These are phyloP conservation scores for Cyclanthera cordifolia DNA, from an alignment of 306 rosid species.

Conservation along the genomic window DNA sequence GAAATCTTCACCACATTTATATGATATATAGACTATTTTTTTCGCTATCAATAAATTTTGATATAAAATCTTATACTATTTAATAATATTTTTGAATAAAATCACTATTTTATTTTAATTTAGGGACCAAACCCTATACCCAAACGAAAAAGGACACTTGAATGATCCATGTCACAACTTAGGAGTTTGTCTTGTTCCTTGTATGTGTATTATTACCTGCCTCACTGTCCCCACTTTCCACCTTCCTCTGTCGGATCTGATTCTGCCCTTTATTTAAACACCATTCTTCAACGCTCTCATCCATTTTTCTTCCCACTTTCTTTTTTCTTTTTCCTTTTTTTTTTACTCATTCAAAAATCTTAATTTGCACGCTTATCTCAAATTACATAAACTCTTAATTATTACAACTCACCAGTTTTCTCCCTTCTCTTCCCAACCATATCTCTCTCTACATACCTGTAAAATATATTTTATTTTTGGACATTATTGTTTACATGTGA, in stretches of 20 bases:
- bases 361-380: too few species aligned
- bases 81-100: neutral
- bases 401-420: too few species aligned
- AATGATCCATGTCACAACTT: neutral
- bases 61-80: too few species aligned
- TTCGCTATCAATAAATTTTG: too few species aligned
- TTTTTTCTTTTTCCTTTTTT: neutral
- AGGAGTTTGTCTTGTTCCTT: slow-evolving; percentile 3
- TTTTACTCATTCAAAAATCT: too few species aligned
- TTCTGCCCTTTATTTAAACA: neutral
- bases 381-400: neutral
- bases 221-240: neutral
- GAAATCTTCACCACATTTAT: too few species aligned
- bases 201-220: neutral
- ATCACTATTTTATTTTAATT: too few species aligned
- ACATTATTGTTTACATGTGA: neutral
- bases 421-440: too few species aligned
- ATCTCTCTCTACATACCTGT: too few species aligned
- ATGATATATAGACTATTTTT: too few species aligned
- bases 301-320: neutral
- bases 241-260: slow-evolving; percentile 4
- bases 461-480: neutral
- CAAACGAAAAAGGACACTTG: neutral
- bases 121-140: neutral
- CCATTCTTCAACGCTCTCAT: neutral